These are phyloP conservation scores for Trichoderma asperelloides DNA, from an alignment of 495 filamentous ascomycete species.

Conservation along the genomic window DNA sequence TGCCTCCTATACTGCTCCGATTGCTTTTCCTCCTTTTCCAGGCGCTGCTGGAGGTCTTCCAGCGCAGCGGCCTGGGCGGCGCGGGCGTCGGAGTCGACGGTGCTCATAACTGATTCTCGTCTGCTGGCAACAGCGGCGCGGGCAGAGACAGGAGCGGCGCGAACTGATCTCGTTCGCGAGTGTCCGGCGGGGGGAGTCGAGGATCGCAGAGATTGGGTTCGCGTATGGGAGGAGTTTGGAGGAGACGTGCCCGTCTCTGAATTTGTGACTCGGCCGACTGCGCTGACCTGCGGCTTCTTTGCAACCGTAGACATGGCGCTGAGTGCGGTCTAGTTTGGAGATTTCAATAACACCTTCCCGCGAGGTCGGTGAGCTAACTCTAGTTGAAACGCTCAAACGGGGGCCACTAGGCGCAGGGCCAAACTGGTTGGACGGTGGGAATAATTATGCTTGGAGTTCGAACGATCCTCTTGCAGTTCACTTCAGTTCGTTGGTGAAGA, in stretches of 20 bases:
- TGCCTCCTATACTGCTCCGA: slow-evolving; percentile 80
- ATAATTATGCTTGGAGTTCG: slow-evolving; percentile 7
- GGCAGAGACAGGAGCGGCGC: slow-evolving; percentile 56
- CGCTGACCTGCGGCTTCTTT: slow-evolving; percentile 32
- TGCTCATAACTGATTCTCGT: slow-evolving; percentile 53
- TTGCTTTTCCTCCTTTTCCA: slow-evolving; percentile 69
- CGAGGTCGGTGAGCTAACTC: slow-evolving; percentile 4
- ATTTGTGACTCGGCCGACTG: slow-evolving; percentile 19
- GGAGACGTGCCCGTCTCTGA: slow-evolving; percentile 16
- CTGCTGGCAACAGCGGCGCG: slow-evolving; percentile 56
- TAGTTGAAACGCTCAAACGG: slow-evolving; percentile 6
- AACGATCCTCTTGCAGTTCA: neutral
- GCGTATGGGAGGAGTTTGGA: slow-evolving; percentile 21
- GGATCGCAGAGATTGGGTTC: slow-evolving; percentile 20
- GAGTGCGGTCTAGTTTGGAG: neutral
- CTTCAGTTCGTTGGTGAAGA: neutral
- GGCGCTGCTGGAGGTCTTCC: slow-evolving; percentile 72
- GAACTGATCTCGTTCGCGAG: slow-evolving; percentile 41
- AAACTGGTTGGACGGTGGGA: neutral
- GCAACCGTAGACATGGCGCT: slow-evolving; percentile 32
- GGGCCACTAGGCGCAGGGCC: neutral
- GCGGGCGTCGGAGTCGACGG: slow-evolving; percentile 45
- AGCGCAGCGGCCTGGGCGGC: slow-evolving; percentile 68
- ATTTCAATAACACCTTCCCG: neutral
- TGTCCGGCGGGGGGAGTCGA: slow-evolving; percentile 30